These are phyloP conservation scores for Prunus yedoensis DNA, from an alignment of 331 rosid species.

Conservation along the genomic window DNA sequence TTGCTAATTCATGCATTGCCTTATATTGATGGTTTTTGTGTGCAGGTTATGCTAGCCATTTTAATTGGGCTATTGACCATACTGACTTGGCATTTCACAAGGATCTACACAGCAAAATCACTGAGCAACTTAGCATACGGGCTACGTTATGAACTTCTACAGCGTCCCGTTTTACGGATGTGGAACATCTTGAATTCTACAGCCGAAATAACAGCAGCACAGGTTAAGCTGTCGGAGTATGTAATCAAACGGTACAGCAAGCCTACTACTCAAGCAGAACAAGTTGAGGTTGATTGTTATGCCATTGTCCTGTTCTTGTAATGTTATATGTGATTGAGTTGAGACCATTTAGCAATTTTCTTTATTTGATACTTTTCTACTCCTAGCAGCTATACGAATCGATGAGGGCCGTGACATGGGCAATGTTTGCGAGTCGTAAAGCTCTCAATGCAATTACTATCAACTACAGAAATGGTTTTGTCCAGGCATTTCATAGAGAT, in stretches of 20 bases:
- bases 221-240: constrained; percentile 81
- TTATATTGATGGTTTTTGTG: constrained; percentile 8
- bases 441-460: constrained; percentile 94
- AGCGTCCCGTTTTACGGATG: constrained; percentile 91
- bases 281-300: constrained; percentile 74
- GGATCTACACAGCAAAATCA: constrained; percentile 79
- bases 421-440: constrained; percentile 74
- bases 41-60: constrained; percentile 93
- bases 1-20: no score
- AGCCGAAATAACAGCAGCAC: constrained; percentile 84
- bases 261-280: constrained; percentile 78
- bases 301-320: background rate
- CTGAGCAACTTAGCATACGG: constrained; percentile 83
- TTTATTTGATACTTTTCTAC: constrained; percentile 19
- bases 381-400: constrained; percentile 85
- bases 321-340: constrained; percentile 6
- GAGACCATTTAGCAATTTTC: background rate
- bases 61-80: constrained; percentile 88
- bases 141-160: constrained; percentile 88
- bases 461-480: constrained; percentile 88
- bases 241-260: constrained; percentile 70
- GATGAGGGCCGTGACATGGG: constrained; percentile 90
- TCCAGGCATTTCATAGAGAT: constrained; percentile 94
- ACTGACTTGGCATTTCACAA: constrained; percentile 96
- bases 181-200: constrained; percentile 95